Conservation (phyloP, 2,329 filamentous ascomycete species). For the Hypomyces rosellus region DNA sequence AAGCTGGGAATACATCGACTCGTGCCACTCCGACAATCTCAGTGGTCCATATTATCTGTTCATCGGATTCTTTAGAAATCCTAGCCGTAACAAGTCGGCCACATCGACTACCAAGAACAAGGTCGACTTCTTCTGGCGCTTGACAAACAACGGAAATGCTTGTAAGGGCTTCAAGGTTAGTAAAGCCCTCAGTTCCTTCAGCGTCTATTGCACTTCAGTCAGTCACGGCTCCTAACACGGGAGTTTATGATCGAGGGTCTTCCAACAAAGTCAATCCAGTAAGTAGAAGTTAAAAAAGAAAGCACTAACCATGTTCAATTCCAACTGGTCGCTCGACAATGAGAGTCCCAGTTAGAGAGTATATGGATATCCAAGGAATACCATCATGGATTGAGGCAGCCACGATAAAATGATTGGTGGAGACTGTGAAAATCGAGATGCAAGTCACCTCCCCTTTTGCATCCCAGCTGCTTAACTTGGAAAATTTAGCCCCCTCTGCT, state of each 20-base stretch:
- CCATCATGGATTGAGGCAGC: conserved; percentile 29
- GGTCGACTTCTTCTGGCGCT: conserved; percentile 18
- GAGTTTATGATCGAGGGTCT: neutral
- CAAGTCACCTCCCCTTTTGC: conserved; percentile 45
- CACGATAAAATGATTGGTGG: conserved; percentile 23
- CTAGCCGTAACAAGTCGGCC: conserved; percentile 43
- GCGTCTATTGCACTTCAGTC: neutral
- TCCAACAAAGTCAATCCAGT: neutral
- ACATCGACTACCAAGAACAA: conserved; percentile 45
- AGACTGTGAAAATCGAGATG: conserved; percentile 29
- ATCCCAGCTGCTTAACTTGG: conserved; percentile 24
- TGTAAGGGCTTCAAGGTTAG: conserved; percentile 36
- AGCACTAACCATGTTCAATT: conserved; percentile 8
- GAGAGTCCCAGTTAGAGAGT: conserved; percentile 20
- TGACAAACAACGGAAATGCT: conserved; percentile 35
- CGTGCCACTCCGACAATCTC: conserved; percentile 33
- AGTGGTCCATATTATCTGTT: conserved; percentile 21
- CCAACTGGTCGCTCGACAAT: conserved; percentile 14
- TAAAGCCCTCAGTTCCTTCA: neutral
- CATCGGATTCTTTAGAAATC: conserved; percentile 14
- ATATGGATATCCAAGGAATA: conserved; percentile 28
- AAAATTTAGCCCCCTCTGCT: conserved; percentile 28
- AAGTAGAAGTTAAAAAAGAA: neutral
- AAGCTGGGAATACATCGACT: conserved; percentile 27
- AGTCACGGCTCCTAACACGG: neutral